phyloP scores from a whole-genome alignment of 495 filamentous ascomycete genomes.

The Xylaria scruposa region DNA sequence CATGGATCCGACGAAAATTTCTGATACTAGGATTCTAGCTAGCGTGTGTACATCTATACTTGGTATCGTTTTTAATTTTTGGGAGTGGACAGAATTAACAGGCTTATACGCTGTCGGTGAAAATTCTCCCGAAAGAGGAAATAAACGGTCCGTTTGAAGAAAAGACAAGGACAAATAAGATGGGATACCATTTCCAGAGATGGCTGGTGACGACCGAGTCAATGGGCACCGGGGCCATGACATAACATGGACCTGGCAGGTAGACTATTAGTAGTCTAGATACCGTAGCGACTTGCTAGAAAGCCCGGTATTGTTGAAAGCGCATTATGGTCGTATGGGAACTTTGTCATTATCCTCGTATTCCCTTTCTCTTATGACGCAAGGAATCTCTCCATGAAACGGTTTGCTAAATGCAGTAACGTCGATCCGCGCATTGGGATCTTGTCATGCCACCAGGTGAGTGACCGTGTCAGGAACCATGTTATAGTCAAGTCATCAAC shows the following conservation, averaged over 20 bases:
- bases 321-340: not conserved
- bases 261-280: not conserved
- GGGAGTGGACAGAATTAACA: not conserved
- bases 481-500: not conserved
- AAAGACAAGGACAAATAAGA: not conserved
- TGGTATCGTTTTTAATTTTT: not conserved
- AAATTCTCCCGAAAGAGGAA: conserved; percentile 2
- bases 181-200: not conserved
- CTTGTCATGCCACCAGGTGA: not conserved
- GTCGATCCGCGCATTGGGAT: conserved; percentile 3
- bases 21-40: not conserved
- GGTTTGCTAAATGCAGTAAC: not conserved
- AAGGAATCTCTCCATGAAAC: conserved; percentile 9
- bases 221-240: not conserved
- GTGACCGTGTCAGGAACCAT: not conserved
- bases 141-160: conserved; percentile 15
- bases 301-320: not conserved
- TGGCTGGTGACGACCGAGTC: conserved; percentile 7
- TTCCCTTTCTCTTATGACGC: conserved; percentile 4
- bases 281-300: no score
- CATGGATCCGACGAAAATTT: conserved; percentile 4
- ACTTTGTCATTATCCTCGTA: conserved; percentile 10
- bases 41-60: not conserved
- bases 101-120: conserved; percentile 8
- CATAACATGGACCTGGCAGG: not conserved